A percentile compares a stretch with the other conserved stretches of the same genome.
Evolutionary conservation across 2,329 filamentous ascomycete genomes (phyloP).

Genomic region (Aspergillus luchuensis): DNA sequence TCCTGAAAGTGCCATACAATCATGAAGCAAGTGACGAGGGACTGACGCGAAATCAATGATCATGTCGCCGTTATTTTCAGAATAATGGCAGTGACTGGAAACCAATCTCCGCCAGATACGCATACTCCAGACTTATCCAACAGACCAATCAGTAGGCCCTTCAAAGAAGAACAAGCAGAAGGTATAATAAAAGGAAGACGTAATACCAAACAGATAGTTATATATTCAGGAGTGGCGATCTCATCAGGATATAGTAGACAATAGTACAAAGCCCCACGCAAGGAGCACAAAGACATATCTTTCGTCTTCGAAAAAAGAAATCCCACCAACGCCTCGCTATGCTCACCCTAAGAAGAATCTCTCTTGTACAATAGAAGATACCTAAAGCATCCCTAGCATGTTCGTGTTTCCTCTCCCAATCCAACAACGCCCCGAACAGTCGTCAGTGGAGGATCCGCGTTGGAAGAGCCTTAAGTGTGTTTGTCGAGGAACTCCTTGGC

Average conservation of each 20-base stretch:
- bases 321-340: conserved; percentile 46
- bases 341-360: conserved; percentile 34
- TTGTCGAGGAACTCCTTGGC: conserved; percentile 97
- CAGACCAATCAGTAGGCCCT: too few relatives aligned
- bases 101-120: too few relatives aligned
- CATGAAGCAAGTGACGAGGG: too few relatives aligned
- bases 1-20: too few relatives aligned
- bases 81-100: too few relatives aligned
- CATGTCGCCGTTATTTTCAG: too few relatives aligned
- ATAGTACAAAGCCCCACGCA: conserved; percentile 56
- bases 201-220: background rate
- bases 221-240: conserved; percentile 66
- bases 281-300: conserved; percentile 21
- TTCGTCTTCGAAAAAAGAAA: conserved; percentile 27
- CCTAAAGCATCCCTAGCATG: conserved; percentile 5
- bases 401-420: conserved; percentile 8
- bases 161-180: too few relatives aligned
- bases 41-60: too few relatives aligned
- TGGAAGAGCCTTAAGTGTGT: conserved; percentile 37
- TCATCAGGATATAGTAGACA: conserved; percentile 51
- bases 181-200: background rate
- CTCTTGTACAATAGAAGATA: conserved; percentile 25
- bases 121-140: too few relatives aligned
- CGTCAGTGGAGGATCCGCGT: background rate
- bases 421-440: conserved; percentile 2